These are phyloP conservation scores for Zoysia pacifica DNA, from an alignment of 176 grass and related monocot genomes.

Conservation along the genomic window DNA sequence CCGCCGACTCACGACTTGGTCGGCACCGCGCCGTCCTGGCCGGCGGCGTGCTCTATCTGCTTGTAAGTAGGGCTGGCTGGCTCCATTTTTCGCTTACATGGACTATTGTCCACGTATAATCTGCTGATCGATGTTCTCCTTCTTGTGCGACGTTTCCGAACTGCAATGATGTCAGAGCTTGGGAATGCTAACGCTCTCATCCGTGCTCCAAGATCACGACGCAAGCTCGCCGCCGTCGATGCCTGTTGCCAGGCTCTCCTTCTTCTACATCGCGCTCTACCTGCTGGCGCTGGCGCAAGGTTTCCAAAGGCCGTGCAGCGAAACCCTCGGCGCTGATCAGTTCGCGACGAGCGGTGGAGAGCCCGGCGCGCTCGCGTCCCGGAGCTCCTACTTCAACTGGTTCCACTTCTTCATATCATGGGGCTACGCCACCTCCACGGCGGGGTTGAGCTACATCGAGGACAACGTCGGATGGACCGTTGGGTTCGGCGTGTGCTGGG, in stretches of 20 bases:
- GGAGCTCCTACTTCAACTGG: slow-evolving; percentile 85
- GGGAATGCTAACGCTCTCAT: slow-evolving; percentile 60
- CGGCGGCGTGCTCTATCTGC: slow-evolving; percentile 50
- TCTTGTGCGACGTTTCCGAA: not conserved
- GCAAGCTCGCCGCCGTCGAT: not conserved
- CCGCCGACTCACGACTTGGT: slow-evolving; percentile 63
- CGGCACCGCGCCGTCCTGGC: slow-evolving; percentile 44
- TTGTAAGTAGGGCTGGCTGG: slow-evolving; percentile 34
- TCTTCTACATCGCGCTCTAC: slow-evolving; percentile 66
- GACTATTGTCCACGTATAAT: not conserved
- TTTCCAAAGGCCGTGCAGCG: slow-evolving; percentile 58
- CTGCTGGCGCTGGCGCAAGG: slow-evolving; percentile 60
- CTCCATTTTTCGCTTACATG: not conserved
- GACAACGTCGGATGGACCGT: slow-evolving; percentile 66
- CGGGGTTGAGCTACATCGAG: slow-evolving; percentile 52
- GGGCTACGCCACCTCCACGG: slow-evolving; percentile 33
- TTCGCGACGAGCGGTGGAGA: slow-evolving; percentile 35
- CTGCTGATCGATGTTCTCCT: not conserved
- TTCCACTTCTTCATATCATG: slow-evolving; percentile 60
- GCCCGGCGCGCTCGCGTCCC: not conserved
- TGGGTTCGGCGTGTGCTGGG: slow-evolving; percentile 57
- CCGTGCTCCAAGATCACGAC: not conserved
- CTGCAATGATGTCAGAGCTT: slow-evolving; percentile 45
- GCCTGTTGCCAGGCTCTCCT: not conserved
- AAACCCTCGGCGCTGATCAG: slow-evolving; percentile 72